Conservation (phyloP, 2,329 filamentous ascomycete species). For the Colletotrichum ledebouriae region DNA sequence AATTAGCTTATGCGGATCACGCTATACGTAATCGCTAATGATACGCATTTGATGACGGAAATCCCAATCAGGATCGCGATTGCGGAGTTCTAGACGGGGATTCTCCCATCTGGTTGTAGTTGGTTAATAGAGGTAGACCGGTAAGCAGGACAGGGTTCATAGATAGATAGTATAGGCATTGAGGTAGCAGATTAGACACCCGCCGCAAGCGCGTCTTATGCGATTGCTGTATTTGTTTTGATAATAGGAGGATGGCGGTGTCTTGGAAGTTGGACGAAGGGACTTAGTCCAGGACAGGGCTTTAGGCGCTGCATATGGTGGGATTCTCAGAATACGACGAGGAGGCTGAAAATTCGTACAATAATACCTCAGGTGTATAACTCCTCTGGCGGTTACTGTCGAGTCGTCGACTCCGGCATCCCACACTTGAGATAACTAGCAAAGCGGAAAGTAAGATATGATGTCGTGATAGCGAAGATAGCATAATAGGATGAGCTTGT, state of each 20-base stretch:
- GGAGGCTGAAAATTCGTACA: constrained; percentile 12
- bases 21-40: not conserved
- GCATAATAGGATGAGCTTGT: not conserved
- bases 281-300: not conserved
- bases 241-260: not conserved
- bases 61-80: constrained; percentile 17
- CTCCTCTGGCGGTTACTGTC: constrained; percentile 5
- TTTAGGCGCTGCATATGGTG: not conserved
- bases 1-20: no score
- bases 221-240: constrained; percentile 14
- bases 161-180: constrained; percentile 12
- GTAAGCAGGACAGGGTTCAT: constrained; percentile 20
- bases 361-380: constrained; percentile 3
- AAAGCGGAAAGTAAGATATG: not conserved
- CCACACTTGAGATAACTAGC: not conserved
- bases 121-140: not conserved
- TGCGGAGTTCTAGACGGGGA: not conserved
- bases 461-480: not conserved
- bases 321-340: not conserved
- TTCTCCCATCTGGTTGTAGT: not conserved
- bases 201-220: constrained; percentile 17
- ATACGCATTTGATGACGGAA: not conserved
- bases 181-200: constrained; percentile 18
- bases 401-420: constrained; percentile 12
- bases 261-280: constrained; percentile 14